Percentiles rank a stretch among this genome's conserved stretches.
These are phyloP conservation scores for Hamamelis virginiana DNA, from an alignment of 164 flowering plant species.

Conservation along the genomic window DNA sequence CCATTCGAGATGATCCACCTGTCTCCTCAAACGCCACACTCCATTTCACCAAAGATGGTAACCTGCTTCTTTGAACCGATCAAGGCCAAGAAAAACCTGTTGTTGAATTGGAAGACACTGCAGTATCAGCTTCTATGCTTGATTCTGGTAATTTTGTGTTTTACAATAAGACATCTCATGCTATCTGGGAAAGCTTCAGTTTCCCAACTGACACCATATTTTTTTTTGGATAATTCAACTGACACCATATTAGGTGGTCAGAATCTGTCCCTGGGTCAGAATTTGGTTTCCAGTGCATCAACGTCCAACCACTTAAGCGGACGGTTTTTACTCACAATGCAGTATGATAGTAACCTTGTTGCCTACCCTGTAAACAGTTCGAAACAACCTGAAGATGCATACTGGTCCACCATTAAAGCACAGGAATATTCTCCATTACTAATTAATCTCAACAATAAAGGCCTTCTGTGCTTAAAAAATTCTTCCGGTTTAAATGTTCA, in stretches of 20 bases:
- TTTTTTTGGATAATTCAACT: too few species aligned
- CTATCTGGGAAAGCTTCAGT: conserved; percentile 31
- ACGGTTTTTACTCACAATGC: conserved; percentile 25
- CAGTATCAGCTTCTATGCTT: conserved; percentile 22
- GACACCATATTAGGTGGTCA: conserved; percentile 14
- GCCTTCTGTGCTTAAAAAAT: too few species aligned
- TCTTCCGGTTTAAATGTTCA: too few species aligned
- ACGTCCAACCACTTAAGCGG: conserved; percentile 17
- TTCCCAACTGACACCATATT: conserved; percentile 25
- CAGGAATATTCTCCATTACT: too few species aligned
- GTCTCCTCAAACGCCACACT: conserved; percentile 21
- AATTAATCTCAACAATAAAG: too few species aligned
- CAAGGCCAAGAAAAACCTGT: neutral
- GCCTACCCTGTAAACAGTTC: conserved; percentile 17
- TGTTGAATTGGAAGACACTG: neutral
- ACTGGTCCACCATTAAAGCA: too few species aligned
- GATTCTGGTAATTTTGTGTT: conserved; percentile 35
- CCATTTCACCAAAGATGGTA: conserved; percentile 24
- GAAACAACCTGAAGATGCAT: too few species aligned
- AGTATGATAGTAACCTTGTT: conserved; percentile 33
- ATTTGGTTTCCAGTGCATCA: conserved; percentile 12
- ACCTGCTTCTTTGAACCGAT: conserved; percentile 18
- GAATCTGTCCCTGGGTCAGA: neutral
- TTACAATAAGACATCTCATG: neutral
- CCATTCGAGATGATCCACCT: conserved; percentile 25